A percentile compares a stretch with the other conserved stretches of the same genome.
Conservation (phyloP, 2,329 filamentous ascomycete species). For the Fusarium bactridioides region DNA sequence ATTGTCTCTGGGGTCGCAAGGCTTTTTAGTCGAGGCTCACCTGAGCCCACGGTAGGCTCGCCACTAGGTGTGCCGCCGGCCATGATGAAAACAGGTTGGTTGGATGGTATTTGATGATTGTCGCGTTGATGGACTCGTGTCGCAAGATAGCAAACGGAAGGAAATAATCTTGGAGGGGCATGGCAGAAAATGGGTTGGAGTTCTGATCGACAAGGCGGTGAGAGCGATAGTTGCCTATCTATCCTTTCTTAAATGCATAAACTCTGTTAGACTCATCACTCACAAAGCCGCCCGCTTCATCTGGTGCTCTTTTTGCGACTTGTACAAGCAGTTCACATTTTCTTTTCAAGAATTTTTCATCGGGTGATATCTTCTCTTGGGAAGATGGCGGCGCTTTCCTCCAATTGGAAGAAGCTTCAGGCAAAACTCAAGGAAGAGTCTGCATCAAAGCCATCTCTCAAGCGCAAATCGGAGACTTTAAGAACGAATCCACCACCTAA, state of each 20-base stretch:
- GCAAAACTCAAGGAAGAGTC: constrained; percentile 62
- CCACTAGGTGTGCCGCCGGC: constrained; percentile 57
- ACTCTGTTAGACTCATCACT: constrained; percentile 20
- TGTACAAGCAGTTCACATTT: background rate
- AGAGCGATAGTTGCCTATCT: constrained; percentile 31
- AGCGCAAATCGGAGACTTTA: constrained; percentile 52
- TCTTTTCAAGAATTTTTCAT: background rate
- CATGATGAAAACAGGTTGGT: constrained; percentile 57
- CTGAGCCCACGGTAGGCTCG: constrained; percentile 64
- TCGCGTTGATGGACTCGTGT: constrained; percentile 18
- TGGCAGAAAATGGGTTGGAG: constrained; percentile 38
- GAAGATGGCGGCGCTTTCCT: constrained; percentile 60
- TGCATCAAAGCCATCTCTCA: constrained; percentile 48
- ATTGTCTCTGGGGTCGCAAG: constrained; percentile 86
- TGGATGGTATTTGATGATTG: constrained; percentile 38
- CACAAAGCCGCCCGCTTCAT: constrained; percentile 5
- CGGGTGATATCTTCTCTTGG: background rate
- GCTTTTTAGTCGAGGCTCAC: constrained; percentile 72
- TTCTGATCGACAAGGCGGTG: constrained; percentile 42
- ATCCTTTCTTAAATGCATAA: constrained; percentile 34
- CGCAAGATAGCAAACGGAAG: constrained; percentile 11
- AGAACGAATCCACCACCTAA: constrained; percentile 34
- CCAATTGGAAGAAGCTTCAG: constrained; percentile 83
- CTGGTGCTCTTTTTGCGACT: background rate
- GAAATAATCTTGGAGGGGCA: constrained; percentile 38